Base-by-base conservation (phyloP, 140 eudicot genomes). In the Cichorium intybus region DNA sequence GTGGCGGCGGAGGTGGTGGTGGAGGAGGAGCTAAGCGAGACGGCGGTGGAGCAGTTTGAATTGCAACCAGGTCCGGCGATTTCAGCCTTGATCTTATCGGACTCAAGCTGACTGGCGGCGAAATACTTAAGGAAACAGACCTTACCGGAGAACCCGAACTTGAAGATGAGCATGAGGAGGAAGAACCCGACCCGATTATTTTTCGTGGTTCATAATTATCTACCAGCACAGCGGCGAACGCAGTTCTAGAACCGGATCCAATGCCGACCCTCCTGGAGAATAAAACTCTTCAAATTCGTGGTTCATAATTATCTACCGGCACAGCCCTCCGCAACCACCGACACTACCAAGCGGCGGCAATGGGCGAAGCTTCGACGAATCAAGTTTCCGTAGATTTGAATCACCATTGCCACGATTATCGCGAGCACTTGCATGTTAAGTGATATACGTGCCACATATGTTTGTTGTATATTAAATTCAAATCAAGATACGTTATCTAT, bases 341-440 rank as follows among this genome's bases (percentile, higher is more conserved):
- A 60, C 80, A 68, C 65, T 67, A 9, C 0, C 47, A 2, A 93
- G 74, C 39, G 95, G 97, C 52, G 99, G 99, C 64, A 93, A 64
- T 0, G 99, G 99, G 8, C 85, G 90, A 70, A 93, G 97, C 77
- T 93, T 97, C 52, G 98, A 96, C 31, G 98, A 92, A 37, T 81
- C 93, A 77, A 82, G 5, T 63, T 90, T 87, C 8, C 82, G 81
- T 14, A 82, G 34, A 69, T 29, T 61, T 4, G 62, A 20, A 2
- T 57, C 70, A 4, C 18, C 71, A 18, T 14, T 51, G 9, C n/a
- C 58, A 17, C 34, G 45, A 39, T 61, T 58, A 5, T 68, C 56
- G 15, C 56, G 70, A 15, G 16, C 56, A 27, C n/a, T 58, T 0
- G 26, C n/a, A n/a, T n/a, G n/a, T n/a, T n/a, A n/a, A n/a, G n/a